phyloP scores from a whole-genome alignment of 352 stramenopile species.

The Pythium inflatum region DNA sequence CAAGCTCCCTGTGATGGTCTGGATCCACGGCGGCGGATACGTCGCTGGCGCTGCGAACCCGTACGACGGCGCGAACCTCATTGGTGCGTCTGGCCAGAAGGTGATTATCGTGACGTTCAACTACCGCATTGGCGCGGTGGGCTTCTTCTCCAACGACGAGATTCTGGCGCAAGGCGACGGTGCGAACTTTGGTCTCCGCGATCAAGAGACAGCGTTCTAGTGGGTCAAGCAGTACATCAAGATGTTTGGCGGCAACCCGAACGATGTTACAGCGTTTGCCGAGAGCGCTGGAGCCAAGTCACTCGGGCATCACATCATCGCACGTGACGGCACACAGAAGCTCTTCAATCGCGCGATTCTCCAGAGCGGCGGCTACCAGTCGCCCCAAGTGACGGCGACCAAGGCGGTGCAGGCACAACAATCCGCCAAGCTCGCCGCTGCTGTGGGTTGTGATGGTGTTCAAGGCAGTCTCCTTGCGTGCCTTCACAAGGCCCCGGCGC shows the following conservation, averaged over 20 bases:
- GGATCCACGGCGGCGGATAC: not conserved
- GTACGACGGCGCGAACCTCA: not conserved
- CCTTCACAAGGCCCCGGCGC: not conserved
- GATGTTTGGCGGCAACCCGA: not conserved
- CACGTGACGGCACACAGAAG: not conserved
- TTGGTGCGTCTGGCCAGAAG: not conserved
- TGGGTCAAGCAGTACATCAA: not conserved
- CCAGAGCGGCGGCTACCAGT: not conserved
- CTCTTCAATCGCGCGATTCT: not conserved
- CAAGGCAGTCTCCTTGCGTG: not conserved
- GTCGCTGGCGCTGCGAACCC: not conserved
- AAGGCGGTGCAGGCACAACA: not conserved
- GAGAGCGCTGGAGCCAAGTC: not conserved
- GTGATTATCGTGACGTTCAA: not conserved
- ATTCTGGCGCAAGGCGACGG: not conserved
- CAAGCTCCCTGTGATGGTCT: conserved; percentile 1
- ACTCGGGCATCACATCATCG: not conserved
- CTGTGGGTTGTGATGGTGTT: not conserved
- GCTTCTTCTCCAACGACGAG: not conserved
- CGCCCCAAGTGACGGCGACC: not conserved
- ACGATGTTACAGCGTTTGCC: not conserved
- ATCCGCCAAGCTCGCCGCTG: not conserved
- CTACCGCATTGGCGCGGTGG: not conserved
- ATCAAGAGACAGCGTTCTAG: not conserved
- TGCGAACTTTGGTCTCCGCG: not conserved